phyloP scores from a whole-genome alignment of 352 stramenopile genomes.

The Phytophthora pinifolia region DNA sequence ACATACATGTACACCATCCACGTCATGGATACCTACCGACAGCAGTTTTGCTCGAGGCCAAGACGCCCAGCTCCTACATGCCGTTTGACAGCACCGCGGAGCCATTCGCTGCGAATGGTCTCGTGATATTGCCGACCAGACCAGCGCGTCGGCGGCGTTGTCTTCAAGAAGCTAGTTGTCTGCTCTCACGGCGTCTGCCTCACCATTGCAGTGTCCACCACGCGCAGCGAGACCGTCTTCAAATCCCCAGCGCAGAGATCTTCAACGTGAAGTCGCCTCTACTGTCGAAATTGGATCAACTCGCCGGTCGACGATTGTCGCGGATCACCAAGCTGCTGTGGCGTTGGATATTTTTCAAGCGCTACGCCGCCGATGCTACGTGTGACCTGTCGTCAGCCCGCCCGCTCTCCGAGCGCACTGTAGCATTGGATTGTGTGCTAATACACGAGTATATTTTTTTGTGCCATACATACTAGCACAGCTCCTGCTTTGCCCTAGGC shows the following conservation, averaged over 20 bases:
- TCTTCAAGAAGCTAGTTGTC: neutral
- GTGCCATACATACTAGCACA: conserved; percentile 7
- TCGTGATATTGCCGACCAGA: neutral
- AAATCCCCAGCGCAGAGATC: conserved; percentile 7
- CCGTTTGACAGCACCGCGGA: conserved; percentile 20
- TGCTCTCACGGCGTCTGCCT: neutral
- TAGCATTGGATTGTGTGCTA: neutral
- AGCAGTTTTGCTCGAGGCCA: conserved; percentile 12
- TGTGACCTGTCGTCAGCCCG: too few relatives aligned
- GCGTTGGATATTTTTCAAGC: too few relatives aligned
- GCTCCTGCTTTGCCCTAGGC: neutral
- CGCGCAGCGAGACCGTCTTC: neutral
- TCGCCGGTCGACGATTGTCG: too few relatives aligned
- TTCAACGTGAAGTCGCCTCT: neutral
- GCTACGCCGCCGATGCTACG: too few relatives aligned
- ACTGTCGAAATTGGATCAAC: too few relatives aligned
- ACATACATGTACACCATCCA: conserved; percentile 1
- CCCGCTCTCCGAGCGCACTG: neutral
- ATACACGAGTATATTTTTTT: conserved; percentile 10
- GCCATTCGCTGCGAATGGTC: conserved; percentile 4
- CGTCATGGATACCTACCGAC: conserved; percentile 20
- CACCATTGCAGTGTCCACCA: neutral
- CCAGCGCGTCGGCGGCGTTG: neutral
- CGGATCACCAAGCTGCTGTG: conserved; percentile 18
- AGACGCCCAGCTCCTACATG: conserved; percentile 16